These are phyloP conservation scores for Miamiensis avidus DNA, from an alignment of 169 alveolate genomes.

Conservation along the genomic window DNA sequence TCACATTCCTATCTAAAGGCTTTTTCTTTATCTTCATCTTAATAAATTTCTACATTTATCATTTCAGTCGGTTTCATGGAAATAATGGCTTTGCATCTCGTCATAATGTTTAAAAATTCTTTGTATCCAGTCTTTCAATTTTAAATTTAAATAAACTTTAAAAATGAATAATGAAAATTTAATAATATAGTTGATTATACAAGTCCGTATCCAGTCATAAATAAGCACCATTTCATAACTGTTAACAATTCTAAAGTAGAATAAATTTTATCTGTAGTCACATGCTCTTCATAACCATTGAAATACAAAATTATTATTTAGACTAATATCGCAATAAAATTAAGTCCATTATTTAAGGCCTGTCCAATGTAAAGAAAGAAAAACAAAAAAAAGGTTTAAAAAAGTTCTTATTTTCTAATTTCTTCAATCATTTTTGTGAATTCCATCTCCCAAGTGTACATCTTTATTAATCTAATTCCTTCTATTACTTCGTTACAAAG, in stretches of 20 bases:
- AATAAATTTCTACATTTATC: neutral
- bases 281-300: neutral
- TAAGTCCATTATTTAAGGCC: neutral
- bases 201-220: neutral
- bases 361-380: too few relatives aligned
- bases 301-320: too few relatives aligned
- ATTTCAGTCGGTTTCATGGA: neutral
- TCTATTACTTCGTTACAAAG: slow-evolving; percentile 60
- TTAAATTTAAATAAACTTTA: too few relatives aligned
- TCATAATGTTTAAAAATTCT: neutral
- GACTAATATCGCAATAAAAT: neutral
- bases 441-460: slow-evolving; percentile 73
- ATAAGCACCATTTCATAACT: neutral
- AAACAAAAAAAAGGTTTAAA: neutral
- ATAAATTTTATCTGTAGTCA: neutral
- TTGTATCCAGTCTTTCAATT: neutral
- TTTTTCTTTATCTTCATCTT: too few relatives aligned
- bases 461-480: slow-evolving; percentile 62
- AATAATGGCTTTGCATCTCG: neutral
- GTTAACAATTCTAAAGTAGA: neutral
- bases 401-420: slow-evolving; percentile 47
- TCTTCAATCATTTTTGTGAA: slow-evolving; percentile 44
- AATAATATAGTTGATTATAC: neutral
- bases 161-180: neutral
- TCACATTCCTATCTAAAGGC: neutral